phyloP scores from a whole-genome alignment of 2,329 filamentous ascomycete species.

The Hymenoscyphus salicellus region DNA sequence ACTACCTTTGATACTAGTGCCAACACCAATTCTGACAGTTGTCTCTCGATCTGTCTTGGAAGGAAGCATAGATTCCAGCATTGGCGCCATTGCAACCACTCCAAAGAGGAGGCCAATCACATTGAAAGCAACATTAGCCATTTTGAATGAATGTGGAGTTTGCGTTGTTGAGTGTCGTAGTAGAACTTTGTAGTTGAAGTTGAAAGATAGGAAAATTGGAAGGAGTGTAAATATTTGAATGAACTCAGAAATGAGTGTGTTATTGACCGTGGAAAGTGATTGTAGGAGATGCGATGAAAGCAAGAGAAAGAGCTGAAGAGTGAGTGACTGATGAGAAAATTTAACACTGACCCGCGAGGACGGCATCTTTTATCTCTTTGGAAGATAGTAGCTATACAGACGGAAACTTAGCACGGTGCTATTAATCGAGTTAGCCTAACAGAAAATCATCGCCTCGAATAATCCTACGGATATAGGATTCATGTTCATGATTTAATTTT shows the following conservation, averaged over 20 bases:
- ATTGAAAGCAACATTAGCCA: background rate
- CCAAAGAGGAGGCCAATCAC: background rate
- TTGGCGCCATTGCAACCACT: conserved; percentile 1
- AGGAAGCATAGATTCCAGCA: conserved; percentile 5
- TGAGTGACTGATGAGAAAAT: background rate
- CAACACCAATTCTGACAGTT: background rate
- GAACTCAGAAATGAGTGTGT: background rate
- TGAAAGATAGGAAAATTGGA: background rate
- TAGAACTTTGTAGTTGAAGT: background rate
- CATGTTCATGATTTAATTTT: background rate
- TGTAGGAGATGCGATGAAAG: background rate
- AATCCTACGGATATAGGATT: background rate
- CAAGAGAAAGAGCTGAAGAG: background rate
- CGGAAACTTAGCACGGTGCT: background rate
- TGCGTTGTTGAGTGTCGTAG: background rate
- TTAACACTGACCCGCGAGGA: background rate
- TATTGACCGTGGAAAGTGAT: background rate
- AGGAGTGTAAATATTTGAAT: background rate
- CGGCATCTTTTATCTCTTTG: background rate
- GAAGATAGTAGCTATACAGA: background rate
- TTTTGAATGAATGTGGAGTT: conserved; percentile 1
- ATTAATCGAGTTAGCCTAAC: background rate
- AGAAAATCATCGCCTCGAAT: background rate
- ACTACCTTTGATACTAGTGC: background rate
- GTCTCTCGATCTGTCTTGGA: background rate